These are phyloP conservation scores for Cryphonectria radicalis DNA, from an alignment of 2,329 filamentous ascomycete species.

Conservation along the genomic window DNA sequence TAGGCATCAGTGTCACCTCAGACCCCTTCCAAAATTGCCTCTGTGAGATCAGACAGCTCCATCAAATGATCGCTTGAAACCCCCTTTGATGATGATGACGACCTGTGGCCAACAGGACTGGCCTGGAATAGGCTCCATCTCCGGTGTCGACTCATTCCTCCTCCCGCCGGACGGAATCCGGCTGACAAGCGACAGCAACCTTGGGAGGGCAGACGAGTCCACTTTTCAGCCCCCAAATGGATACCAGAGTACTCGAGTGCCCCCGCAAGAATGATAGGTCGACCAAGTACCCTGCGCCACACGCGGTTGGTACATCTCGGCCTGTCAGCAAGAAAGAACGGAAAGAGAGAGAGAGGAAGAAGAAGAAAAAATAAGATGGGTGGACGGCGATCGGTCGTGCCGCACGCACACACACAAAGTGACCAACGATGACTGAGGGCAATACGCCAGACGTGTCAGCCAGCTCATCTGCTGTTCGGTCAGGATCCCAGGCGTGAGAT, in stretches of 20 bases:
- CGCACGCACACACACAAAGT: background rate
- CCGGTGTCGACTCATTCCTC: background rate
- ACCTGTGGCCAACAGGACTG: background rate
- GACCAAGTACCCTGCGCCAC: background rate
- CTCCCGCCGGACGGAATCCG: background rate
- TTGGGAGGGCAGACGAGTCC: background rate
- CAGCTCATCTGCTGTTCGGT: background rate
- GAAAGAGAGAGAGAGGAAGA: too few species aligned
- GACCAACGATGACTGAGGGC: background rate
- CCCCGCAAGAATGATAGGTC: background rate
- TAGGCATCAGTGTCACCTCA: background rate
- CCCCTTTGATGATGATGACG: background rate
- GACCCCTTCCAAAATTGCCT: background rate
- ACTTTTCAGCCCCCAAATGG: slow-evolving; percentile 9
- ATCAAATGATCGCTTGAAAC: background rate
- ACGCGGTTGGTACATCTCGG: background rate
- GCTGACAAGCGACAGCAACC: slow-evolving; percentile 1
- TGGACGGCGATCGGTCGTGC: background rate
- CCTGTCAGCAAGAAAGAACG: background rate
- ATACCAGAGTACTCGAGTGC: background rate
- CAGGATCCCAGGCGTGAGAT: background rate
- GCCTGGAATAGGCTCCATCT: slow-evolving; percentile 3
- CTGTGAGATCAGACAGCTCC: background rate
- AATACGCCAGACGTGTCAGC: slow-evolving; percentile 1
- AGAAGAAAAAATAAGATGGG: background rate